Conservation (phyloP, 805 yeast species). For the Alloascoidea hylecoeti region DNA sequence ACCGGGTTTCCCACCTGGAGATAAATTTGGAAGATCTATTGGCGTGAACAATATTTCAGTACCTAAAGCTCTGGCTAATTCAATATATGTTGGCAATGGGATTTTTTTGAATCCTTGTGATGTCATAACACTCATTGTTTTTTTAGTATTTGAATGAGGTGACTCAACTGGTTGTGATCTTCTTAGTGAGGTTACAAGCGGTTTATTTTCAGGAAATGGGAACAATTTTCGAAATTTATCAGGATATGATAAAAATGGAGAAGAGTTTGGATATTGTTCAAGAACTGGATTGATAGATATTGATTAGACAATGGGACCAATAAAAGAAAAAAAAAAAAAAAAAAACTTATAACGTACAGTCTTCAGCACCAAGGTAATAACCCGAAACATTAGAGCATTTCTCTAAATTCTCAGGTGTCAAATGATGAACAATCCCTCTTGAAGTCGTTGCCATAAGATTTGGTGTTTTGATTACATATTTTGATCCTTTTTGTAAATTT, state of each 20-base stretch:
- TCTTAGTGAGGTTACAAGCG: slow-evolving; percentile 14
- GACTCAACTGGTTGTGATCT: slow-evolving; percentile 16
- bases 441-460: slow-evolving; percentile 18
- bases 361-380: slow-evolving; percentile 19
- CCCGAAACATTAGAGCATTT: slow-evolving; percentile 11
- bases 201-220: slow-evolving; percentile 14
- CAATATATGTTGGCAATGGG: slow-evolving; percentile 10
- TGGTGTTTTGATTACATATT: slow-evolving; percentile 15
- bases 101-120: slow-evolving; percentile 19
- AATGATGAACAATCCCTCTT: slow-evolving; percentile 25
- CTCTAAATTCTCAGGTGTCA: slow-evolving; percentile 23
- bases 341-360: slow-evolving; percentile 14
- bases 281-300: slow-evolving; percentile 9
- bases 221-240: slow-evolving; percentile 9
- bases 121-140: slow-evolving; percentile 18
- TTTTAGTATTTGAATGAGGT: slow-evolving; percentile 18
- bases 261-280: slow-evolving; percentile 14
- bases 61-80: slow-evolving; percentile 10
- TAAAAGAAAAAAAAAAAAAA: no score
- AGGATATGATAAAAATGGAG: slow-evolving; percentile 6
- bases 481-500: neutral
- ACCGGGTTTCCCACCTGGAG: slow-evolving; percentile 12
- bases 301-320: neutral
- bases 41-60: slow-evolving; percentile 21
- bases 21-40: slow-evolving; percentile 9